Base-by-base conservation (phyloP, 2,329 filamentous ascomycete species). In the Xylaria sp. region DNA sequence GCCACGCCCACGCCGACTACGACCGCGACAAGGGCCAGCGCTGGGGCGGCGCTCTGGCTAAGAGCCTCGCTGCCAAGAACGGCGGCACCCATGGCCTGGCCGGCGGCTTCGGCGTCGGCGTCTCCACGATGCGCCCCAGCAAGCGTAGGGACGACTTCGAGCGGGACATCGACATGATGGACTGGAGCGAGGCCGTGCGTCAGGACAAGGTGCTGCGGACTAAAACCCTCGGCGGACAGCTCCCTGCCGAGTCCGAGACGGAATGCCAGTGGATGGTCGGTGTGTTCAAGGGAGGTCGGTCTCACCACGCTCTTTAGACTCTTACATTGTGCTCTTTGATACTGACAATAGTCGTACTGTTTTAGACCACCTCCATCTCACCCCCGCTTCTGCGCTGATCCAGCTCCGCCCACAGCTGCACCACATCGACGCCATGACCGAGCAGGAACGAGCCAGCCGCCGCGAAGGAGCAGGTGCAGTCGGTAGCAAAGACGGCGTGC, bases 341-440 rank as follows among this genome's bases (percentile, higher is more conserved):
- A 32, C 70, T 77, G 68, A 78, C 48, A 20, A 20, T 12, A 18
- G 13, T 2, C 71, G 63, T 58, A 60, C 34, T 2, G n/a, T 6
- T 43, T 15, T 71, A 94, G 93, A 93, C 74, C 90, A 97, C 76
- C 84, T 97, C 10, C 93, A 97, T 81, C 88, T 98, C 45, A 97
- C 93, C 0, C 92, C 92, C 28, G 88, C 97, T 53, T 89, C 91
- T 46, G 91, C 93, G 2, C 88, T 97, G 52, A 92, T 97, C 48
- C 93, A 97, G 77, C 89, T 99, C 76, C 92, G 94, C 4, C 94
- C 96, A 0, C 93, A 97, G 76, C 91, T 97, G 69, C 93, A 97
- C 80, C 94, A 98, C 81, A 86, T 98, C 73, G 96, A 98, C 80
- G 95, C 96, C 3, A 81, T 89, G 53, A 85, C 90, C 55, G 93